phyloP scores from a whole-genome alignment of 192 early-diverging fungal genomes.

The Linderina pennispora region DNA sequence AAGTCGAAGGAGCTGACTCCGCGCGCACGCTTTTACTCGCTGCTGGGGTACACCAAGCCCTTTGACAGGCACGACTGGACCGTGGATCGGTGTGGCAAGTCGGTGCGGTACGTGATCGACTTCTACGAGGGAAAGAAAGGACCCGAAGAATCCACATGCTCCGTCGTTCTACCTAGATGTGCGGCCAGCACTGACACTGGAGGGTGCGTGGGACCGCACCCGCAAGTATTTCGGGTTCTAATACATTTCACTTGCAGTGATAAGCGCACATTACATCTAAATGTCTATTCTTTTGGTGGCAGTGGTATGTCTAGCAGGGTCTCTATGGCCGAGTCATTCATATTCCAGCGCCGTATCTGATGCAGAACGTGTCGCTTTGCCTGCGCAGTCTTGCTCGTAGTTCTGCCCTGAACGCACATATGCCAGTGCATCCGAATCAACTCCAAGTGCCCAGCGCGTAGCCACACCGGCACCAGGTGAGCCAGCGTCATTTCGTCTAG shows the following conservation, averaged over 20 bases:
- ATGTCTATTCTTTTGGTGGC: too few species aligned
- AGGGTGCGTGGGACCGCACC: conserved; percentile 28
- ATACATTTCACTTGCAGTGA: too few species aligned
- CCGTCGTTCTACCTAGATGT: conserved; percentile 84
- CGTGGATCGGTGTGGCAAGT: conserved; percentile 83
- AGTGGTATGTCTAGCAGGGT: too few species aligned
- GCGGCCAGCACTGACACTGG: conserved; percentile 63
- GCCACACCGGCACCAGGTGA: conserved; percentile 20
- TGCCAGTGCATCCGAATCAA: conserved; percentile 7
- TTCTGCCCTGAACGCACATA: neutral
- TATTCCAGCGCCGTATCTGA: conserved; percentile 8
- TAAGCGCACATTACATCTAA: too few species aligned
- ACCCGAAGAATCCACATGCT: conserved; percentile 35
- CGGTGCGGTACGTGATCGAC: conserved; percentile 85
- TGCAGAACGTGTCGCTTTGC: conserved; percentile 8
- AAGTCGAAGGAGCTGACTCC: conserved; percentile 27
- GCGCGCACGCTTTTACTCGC: conserved; percentile 26
- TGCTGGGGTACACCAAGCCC: conserved; percentile 60
- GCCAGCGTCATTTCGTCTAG: conserved; percentile 10
- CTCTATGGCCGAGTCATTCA: too few species aligned
- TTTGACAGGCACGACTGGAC: conserved; percentile 96
- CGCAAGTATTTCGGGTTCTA: conserved; percentile 11
- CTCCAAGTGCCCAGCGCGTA: neutral
- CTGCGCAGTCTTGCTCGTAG: conserved; percentile 3
- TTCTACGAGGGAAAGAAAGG: conserved; percentile 73